Conservation (phyloP, 2,329 filamentous ascomycete genomes). For the Pyrenochaeta sp. region DNA sequence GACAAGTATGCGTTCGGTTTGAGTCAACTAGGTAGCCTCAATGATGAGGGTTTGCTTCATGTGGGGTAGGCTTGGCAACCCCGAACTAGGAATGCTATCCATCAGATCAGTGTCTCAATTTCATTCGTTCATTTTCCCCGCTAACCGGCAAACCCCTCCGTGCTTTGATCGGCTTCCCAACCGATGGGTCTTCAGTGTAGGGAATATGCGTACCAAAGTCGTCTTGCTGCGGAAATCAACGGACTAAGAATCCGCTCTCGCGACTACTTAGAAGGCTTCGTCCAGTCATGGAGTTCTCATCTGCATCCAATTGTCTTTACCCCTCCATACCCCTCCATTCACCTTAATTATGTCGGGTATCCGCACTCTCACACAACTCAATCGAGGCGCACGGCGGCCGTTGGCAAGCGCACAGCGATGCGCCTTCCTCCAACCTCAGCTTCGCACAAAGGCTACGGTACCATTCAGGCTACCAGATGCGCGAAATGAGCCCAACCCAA, state of each 20-base stretch:
- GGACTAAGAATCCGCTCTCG: neutral
- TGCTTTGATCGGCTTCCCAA: neutral
- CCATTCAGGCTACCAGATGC: constrained; percentile 39
- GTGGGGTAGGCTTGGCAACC: no score
- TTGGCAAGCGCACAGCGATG: constrained; percentile 17
- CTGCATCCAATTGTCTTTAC: neutral
- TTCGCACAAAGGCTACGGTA: constrained; percentile 37
- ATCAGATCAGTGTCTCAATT: no score
- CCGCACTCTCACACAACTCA: constrained; percentile 23
- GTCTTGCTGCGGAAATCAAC: constrained; percentile 19
- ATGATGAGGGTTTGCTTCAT: no score
- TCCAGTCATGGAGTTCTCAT: constrained; percentile 1
- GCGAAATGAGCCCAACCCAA: constrained; percentile 42
- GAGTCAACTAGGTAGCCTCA: no score
- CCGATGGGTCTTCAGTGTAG: neutral
- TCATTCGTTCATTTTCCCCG: no score
- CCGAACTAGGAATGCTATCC: no score
- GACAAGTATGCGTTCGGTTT: no score
- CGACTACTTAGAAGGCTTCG: constrained; percentile 11
- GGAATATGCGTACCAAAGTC: neutral
- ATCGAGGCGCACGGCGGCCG: constrained; percentile 17
- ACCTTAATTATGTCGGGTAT: constrained; percentile 24
- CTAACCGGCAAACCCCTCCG: no score
- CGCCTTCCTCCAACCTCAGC: constrained; percentile 19
- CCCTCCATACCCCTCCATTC: constrained; percentile 1